Evolutionary conservation across 1,139 yeast species (phyloP).

Genomic region (Debaryomyces singareniensis): DNA sequence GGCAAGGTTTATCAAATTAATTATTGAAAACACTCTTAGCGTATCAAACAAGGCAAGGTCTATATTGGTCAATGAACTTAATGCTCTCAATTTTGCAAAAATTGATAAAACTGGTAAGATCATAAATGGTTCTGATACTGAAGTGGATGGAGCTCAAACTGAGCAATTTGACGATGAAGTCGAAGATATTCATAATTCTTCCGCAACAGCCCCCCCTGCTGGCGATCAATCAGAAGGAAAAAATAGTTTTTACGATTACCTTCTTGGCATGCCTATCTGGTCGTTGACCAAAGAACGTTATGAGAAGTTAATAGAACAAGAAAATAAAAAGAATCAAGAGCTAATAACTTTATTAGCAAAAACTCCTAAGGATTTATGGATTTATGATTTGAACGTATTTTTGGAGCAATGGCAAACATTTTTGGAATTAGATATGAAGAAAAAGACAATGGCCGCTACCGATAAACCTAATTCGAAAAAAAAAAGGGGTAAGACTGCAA

Average conservation of each 20-base stretch:
- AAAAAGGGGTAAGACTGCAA: conserved; percentile 15
- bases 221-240: too few relatives aligned
- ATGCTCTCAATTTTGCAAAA: conserved; percentile 62
- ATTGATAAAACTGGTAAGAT: conserved; percentile 67
- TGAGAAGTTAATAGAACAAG: conserved; percentile 67
- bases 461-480: conserved; percentile 24
- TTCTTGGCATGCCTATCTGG: conserved; percentile 89
- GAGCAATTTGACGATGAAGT: conserved; percentile 34
- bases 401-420: conserved; percentile 60
- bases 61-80: conserved; percentile 58
- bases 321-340: conserved; percentile 67
- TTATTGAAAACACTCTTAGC: conserved; percentile 65
- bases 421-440: conserved; percentile 27
- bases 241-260: conserved; percentile 62
- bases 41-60: conserved; percentile 73
- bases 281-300: conserved; percentile 86
- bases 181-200: conserved; percentile 20
- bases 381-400: conserved; percentile 71
- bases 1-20: conserved; percentile 87
- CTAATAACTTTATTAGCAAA: conserved; percentile 58
- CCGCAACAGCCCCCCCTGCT: conserved; percentile 31
- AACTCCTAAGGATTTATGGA: conserved; percentile 88
- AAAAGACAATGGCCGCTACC: conserved; percentile 24
- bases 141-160: conserved; percentile 28
- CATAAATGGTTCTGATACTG: conserved; percentile 13